phyloP scores from a whole-genome alignment of 192 early-diverging fungal genomes.

The Mortierella alpina region DNA sequence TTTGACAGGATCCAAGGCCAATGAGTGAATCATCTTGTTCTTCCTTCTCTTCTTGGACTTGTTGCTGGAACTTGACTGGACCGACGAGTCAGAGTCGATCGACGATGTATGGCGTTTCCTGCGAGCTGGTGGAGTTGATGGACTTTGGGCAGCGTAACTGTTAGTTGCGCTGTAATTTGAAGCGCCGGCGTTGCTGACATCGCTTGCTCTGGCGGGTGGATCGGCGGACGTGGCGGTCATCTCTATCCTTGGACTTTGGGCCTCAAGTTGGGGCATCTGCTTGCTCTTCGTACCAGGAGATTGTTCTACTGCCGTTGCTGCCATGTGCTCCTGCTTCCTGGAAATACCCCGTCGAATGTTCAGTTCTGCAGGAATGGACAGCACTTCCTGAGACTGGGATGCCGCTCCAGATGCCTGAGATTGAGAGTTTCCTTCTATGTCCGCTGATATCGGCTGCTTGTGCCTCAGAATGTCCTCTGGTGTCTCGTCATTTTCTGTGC shows the following conservation, averaged over 20 bases:
- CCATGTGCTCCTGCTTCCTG: conserved; percentile 21
- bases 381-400: conserved; percentile 29
- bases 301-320: neutral
- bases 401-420: conserved; percentile 22
- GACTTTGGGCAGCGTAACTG: neutral
- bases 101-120: neutral
- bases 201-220: neutral
- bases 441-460: too few species aligned
- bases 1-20: conserved; percentile 8
- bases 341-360: neutral
- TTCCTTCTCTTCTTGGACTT: conserved; percentile 8
- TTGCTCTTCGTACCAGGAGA: conserved; percentile 4
- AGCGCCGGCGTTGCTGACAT: neutral
- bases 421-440: conserved; percentile 18
- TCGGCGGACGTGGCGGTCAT: too few species aligned
- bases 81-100: conserved; percentile 1
- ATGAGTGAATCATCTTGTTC: conserved; percentile 9
- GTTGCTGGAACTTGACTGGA: neutral
- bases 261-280: neutral
- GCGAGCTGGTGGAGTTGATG: neutral
- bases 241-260: neutral
- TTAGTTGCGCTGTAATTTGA: neutral
- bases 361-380: conserved; percentile 25
- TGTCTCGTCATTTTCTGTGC: too few species aligned
- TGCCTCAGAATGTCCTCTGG: too few species aligned